Evolutionary conservation across 2,329 filamentous ascomycete species (phyloP).

Genomic region (Trichoderma atroviride): DNA sequence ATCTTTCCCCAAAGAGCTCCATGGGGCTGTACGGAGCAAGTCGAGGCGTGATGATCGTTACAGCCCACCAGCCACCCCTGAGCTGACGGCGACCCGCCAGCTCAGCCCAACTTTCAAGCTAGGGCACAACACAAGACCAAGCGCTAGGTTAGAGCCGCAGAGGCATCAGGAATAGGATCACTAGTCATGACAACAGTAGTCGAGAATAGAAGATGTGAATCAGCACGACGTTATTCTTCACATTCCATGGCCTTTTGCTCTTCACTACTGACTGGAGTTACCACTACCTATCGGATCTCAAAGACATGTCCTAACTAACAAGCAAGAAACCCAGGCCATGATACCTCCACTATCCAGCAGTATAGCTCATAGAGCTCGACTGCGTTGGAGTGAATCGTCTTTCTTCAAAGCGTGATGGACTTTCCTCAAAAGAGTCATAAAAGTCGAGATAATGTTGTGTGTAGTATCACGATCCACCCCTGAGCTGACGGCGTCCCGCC

Average conservation of each 20-base stretch:
- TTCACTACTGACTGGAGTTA: background rate
- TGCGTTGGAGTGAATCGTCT: rapidly evolving
- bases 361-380: background rate
- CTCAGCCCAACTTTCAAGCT: slow-evolving; percentile 17
- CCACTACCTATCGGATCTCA: background rate
- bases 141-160: background rate
- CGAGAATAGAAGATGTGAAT: background rate
- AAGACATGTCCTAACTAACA: background rate
- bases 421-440: slow-evolving; percentile 10
- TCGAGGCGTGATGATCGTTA: background rate
- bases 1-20: slow-evolving; percentile 7
- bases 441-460: background rate
- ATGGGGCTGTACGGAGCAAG: background rate
- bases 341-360: background rate
- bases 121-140: background rate
- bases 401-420: background rate
- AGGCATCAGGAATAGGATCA: background rate
- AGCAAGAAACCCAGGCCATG: background rate
- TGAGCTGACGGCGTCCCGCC: slow-evolving; percentile 17
- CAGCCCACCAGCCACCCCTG: slow-evolving; percentile 7
- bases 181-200: background rate
- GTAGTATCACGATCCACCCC: slow-evolving; percentile 11
- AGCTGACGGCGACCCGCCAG: slow-evolving; percentile 17
- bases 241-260: background rate
- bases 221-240: background rate